These are phyloP conservation scores for Lantana camara DNA, from an alignment of 257 asterid genomes.

Conservation along the genomic window DNA sequence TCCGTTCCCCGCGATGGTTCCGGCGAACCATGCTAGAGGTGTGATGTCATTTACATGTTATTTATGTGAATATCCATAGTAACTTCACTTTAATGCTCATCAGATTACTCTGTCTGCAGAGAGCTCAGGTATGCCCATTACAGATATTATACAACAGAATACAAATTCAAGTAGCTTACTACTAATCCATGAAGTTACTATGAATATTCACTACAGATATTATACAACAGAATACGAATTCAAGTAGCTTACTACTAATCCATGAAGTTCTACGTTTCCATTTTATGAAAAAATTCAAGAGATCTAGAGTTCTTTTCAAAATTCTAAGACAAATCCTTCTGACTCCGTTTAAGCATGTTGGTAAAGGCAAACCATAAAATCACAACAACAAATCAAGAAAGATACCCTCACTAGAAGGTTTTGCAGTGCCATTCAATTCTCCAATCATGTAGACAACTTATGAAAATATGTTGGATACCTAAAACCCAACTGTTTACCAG, in stretches of 20 bases:
- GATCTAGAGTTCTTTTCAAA: neutral
- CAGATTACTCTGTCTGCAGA: neutral
- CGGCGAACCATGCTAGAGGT: too few species aligned
- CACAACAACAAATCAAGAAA: conserved; percentile 1
- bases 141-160: neutral
- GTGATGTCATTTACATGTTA: neutral
- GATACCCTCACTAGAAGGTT: neutral
- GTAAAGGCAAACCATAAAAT: neutral
- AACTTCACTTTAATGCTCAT: neutral
- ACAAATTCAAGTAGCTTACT: neutral
- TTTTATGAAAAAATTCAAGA: neutral
- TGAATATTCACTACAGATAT: neutral
- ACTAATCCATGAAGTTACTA: too few species aligned
- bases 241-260: neutral
- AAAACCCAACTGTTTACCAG: too few species aligned
- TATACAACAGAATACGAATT: neutral
- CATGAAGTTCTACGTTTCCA: conserved; percentile 5
- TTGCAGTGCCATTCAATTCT: conserved; percentile 10
- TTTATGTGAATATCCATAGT: neutral
- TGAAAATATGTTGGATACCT: too few species aligned
- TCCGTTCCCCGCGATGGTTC: too few species aligned
- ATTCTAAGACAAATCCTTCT: conserved; percentile 2
- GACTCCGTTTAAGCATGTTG: neutral
- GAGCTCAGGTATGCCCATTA: neutral
- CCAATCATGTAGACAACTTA: neutral